These are phyloP conservation scores for Aspergillus avenaceus DNA, from an alignment of 495 filamentous ascomycete species.

Conservation along the genomic window DNA sequence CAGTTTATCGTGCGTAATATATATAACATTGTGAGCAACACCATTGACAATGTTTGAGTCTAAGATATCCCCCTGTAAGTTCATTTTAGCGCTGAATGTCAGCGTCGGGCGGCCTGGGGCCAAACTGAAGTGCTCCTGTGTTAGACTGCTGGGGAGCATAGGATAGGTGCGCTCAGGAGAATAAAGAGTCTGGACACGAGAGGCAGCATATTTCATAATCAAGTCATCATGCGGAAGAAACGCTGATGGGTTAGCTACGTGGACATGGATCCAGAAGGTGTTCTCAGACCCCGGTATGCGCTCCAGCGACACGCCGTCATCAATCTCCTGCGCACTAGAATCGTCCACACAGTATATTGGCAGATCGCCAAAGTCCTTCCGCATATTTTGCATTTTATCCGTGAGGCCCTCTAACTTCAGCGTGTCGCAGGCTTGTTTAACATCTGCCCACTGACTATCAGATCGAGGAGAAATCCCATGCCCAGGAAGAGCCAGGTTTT, in stretches of 20 bases:
- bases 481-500: slow-evolving; percentile 59
- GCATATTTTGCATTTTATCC: slow-evolving; percentile 52
- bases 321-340: slow-evolving; percentile 67
- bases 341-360: slow-evolving; percentile 84
- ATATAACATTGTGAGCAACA: slow-evolving; percentile 65
- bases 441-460: slow-evolving; percentile 30
- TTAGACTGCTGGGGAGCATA: slow-evolving; percentile 65
- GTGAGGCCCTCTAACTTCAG: slow-evolving; percentile 22
- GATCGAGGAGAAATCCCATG: slow-evolving; percentile 33
- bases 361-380: slow-evolving; percentile 66
- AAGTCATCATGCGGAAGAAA: slow-evolving; percentile 56
- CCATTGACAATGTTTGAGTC: slow-evolving; percentile 71
- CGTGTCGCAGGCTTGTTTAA: slow-evolving; percentile 23
- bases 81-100: slow-evolving; percentile 76
- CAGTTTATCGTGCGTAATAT: slow-evolving; percentile 61
- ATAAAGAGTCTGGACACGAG: slow-evolving; percentile 65
- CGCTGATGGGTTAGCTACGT: slow-evolving; percentile 93
- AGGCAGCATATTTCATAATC: slow-evolving; percentile 60
- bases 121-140: slow-evolving; percentile 65
- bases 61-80: slow-evolving; percentile 60
- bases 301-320: slow-evolving; percentile 85
- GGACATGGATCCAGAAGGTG: slow-evolving; percentile 77
- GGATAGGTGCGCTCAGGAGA: slow-evolving; percentile 64
- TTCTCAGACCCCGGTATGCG: slow-evolving; percentile 48
- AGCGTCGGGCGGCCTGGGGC: slow-evolving; percentile 61